Evolutionary conservation across 2,329 filamentous ascomycete species (phyloP), one percentile per base, ranked within the genome.

Genomic region (Penicillium brevicompactum): DNA sequence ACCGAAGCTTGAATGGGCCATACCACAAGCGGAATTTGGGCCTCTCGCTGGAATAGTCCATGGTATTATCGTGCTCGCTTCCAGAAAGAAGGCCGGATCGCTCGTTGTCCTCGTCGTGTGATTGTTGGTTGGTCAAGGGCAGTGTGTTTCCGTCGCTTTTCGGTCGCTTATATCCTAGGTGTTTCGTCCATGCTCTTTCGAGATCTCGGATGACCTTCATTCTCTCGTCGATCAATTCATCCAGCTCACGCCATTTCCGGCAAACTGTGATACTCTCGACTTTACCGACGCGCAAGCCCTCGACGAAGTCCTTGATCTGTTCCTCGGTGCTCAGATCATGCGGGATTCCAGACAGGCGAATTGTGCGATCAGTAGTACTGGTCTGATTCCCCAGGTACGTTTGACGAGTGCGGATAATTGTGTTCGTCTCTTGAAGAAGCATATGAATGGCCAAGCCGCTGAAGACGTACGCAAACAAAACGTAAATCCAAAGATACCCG

Each of bases 391-490:
- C 94, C 9, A 99, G 82, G 69, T 97, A 99, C 55, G 92, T 87
- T 72, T 99, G 94, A 22, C 94, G 83, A 30, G 93, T 84, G 53
- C 87, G 84, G 61, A 97, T 95, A 49, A 99, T 88, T 56, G 87
- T 88, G 63, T 88, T 85, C 0, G 94, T 97, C 74, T 96, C 88
- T 41, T 83, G 83, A 55, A 93, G 86, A 66, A 97, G 86, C 63
- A 93, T 84, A 70, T 92, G 96, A 11, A 97, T 78, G 0, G 90
- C 89, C 41, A 97, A 76, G 1, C 80, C 85, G 5, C 89, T 93
- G 73, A 97, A 99, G 48, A 97, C 82, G 77, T 97, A 99, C 1
- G 92, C 90, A 66, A 99, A 99, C n/a, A 90, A 80, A 13, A 96
- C 84, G 68, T 97, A 97, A 67, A 93, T 90, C 92, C 93, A 97